Evolutionary conservation across 306 rosid genomes (phyloP), one percentile per base, ranked within the genome.

Genomic region (Ziziphus jujuba): DNA sequence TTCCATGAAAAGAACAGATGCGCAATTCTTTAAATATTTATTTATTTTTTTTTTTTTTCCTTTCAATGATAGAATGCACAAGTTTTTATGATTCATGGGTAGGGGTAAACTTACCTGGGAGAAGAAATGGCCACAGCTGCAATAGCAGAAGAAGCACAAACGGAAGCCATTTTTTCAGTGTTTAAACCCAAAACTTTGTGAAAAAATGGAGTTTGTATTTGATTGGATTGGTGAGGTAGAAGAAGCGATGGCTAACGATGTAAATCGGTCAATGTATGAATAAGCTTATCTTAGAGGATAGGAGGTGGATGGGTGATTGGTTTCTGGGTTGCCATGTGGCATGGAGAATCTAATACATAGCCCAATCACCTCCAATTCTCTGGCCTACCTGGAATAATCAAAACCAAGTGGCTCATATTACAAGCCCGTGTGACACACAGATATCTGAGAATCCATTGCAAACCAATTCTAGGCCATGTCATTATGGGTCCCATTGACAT

Each of bases 271-370:
- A 34, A 68, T 56, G 83, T 75, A 75, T 8, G 76, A 34, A 56
- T 59, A 16, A 59, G 69, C 89, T 80, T 87, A 87, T 87, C 93
- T 78, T 23, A 0, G 66, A 77, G 81, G 93, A 85, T 82, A 84
- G 83, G 75, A 67, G 75, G 71, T 25, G 77, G 61, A 53, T 57
- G 5, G 33, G 69, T 22, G 51, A 75, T 75, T 82, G 87, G 87
- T 55, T 67, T 61, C 0, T 20, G 54, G 52, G 40, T 3, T 74
- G 90, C 85, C 90, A 84, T 76, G 86, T 82, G 87, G 81, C 74
- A 25, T 19, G 6, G 15, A 80, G 76, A 87, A 87, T 87, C 93
- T 63, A 36, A 76, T 15, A 31, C 11, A 9, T 28, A 68, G 51
- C n/a, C 68, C 66, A 65, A 56, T 40, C 19, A 52, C 61, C 71